Evolutionary conservation across 495 filamentous ascomycete genomes (phyloP).

Genomic region (Penicillium diatomitis): DNA sequence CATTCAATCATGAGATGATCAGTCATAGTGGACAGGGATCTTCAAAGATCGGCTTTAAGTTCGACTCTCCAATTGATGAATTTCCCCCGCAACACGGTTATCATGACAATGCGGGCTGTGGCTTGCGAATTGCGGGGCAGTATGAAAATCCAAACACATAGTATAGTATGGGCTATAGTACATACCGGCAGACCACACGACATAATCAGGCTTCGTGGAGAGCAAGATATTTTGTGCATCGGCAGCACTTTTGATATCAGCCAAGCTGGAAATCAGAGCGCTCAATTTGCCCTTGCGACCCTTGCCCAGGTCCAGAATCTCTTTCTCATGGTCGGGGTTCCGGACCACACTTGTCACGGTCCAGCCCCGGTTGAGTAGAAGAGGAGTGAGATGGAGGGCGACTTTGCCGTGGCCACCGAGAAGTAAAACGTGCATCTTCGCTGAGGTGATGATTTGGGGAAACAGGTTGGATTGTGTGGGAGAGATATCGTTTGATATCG

Average conservation of each 20-base stretch:
- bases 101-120: neutral
- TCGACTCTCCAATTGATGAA: too few relatives aligned
- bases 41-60: too few relatives aligned
- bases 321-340: conserved; percentile 51
- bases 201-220: conserved; percentile 53
- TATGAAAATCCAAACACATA: neutral
- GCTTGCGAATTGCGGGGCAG: conserved; percentile 1
- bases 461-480: neutral
- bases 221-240: conserved; percentile 56
- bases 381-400: conserved; percentile 64
- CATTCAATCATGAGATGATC: too few relatives aligned
- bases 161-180: neutral
- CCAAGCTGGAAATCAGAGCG: conserved; percentile 59
- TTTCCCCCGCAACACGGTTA: neutral
- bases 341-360: conserved; percentile 71
- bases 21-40: too few relatives aligned
- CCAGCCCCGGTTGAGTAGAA: conserved; percentile 64
- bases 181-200: conserved; percentile 71
- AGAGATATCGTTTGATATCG: neutral
- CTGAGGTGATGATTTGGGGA: neutral
- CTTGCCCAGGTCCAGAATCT: conserved; percentile 51
- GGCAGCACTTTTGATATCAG: conserved; percentile 53
- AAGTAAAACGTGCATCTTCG: conserved; percentile 51
- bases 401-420: conserved; percentile 80
- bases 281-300: conserved; percentile 44